phyloP scores from a whole-genome alignment of 208 protist species.

The Jaenimonas drosophilae region DNA sequence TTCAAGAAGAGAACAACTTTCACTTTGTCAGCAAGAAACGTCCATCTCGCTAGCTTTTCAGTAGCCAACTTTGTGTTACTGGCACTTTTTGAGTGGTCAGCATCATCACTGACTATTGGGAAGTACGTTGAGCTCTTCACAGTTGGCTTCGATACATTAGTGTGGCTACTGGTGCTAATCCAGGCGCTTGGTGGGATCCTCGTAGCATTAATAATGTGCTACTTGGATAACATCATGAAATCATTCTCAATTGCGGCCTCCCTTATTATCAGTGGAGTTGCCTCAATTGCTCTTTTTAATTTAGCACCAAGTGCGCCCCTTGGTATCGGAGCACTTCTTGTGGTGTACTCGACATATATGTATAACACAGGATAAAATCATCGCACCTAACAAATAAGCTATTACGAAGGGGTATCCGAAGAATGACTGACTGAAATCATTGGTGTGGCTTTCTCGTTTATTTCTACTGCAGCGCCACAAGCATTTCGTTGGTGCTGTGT shows the following conservation, averaged over 20 bases:
- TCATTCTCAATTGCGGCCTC: not conserved
- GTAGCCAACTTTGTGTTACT: not conserved
- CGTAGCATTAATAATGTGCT: not conserved
- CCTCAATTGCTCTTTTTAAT: not conserved
- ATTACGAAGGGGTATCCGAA: too few relatives aligned
- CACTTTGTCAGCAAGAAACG: not conserved
- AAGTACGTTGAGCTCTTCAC: not conserved
- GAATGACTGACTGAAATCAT: too few relatives aligned
- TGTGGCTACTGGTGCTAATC: not conserved
- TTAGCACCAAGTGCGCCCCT: not conserved
- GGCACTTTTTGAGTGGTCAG: not conserved
- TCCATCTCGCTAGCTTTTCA: conserved; percentile 1
- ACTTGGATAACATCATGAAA: conserved; percentile 3
- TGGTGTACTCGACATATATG: not conserved
- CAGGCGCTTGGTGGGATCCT: not conserved
- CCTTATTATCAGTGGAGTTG: not conserved
- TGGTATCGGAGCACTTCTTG: not conserved
- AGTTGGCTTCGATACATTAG: not conserved
- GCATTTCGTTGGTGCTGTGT: too few relatives aligned
- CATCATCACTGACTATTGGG: too few relatives aligned
- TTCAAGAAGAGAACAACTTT: not conserved
- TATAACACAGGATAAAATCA: too few relatives aligned
- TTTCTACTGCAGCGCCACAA: too few relatives aligned
- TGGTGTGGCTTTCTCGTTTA: too few relatives aligned
- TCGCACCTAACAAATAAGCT: too few relatives aligned